phyloP scores from a whole-genome alignment of 2,329 filamentous ascomycete species.

The Sporothrix curviconia region DNA sequence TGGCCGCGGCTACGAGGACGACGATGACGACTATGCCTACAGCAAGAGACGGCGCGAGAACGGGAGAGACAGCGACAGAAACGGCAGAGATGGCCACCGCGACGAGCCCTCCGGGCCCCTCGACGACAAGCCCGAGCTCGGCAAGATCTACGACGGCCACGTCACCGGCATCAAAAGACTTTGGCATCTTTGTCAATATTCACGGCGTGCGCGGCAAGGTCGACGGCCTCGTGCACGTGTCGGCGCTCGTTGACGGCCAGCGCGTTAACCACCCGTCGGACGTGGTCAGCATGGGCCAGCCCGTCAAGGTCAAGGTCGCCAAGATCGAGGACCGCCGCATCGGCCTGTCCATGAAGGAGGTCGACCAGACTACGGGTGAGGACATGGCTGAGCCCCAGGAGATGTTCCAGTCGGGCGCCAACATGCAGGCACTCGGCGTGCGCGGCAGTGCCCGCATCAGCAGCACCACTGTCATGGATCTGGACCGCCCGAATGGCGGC shows the following conservation, averaged over 20 bases:
- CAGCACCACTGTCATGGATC: constrained; percentile 9
- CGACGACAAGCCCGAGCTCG: constrained; percentile 72
- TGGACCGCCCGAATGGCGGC: constrained; percentile 35
- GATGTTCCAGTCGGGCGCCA: constrained; percentile 80
- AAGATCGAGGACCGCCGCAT: constrained; percentile 78
- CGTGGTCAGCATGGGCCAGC: constrained; percentile 69
- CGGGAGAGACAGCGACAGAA: constrained; percentile 24
- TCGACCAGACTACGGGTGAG: constrained; percentile 80
- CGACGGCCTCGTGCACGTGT: constrained; percentile 90
- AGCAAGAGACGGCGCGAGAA: constrained; percentile 34
- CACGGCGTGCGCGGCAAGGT: constrained; percentile 79
- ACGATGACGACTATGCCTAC: constrained; percentile 14
- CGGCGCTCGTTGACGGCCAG: constrained; percentile 74
- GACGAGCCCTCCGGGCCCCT: constrained; percentile 61
- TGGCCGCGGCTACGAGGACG: constrained; percentile 17
- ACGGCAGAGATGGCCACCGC: constrained; percentile 36
- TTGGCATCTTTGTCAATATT: constrained; percentile 93
- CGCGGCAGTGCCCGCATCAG: constrained; percentile 50
- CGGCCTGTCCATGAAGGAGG: constrained; percentile 93
- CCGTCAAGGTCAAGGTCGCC: constrained; percentile 86
- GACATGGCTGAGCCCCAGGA: constrained; percentile 74
- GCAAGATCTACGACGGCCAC: constrained; percentile 84
- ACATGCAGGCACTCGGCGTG: constrained; percentile 70
- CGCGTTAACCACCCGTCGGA: constrained; percentile 91
- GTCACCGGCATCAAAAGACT: constrained; percentile 92